A percentile compares a stretch with the other conserved stretches of the same genome.
Conservation (phyloP, 768 basidiomycete genomes). For the Plicaturopsis crispa region DNA sequence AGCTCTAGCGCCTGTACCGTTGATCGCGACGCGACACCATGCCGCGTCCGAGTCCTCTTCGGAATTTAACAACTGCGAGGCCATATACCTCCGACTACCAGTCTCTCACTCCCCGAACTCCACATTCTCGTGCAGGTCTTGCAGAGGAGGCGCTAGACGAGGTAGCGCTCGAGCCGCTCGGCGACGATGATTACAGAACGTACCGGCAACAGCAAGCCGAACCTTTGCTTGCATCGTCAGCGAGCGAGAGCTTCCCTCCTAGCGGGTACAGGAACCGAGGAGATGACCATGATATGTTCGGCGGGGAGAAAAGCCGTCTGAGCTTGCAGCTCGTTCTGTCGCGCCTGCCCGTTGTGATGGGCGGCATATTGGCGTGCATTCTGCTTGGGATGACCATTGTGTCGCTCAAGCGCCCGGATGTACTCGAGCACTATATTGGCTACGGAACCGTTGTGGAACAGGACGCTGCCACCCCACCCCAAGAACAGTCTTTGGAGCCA, state of each 20-base stretch:
- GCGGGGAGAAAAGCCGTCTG: constrained; percentile 4
- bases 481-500: constrained; percentile 7
- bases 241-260: constrained; percentile 23
- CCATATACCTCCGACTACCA: constrained; percentile 23
- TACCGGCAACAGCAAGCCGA: constrained; percentile 28
- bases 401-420: constrained; percentile 42
- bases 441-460: constrained; percentile 10
- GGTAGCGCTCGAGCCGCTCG: constrained; percentile 15
- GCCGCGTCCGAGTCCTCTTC: constrained; percentile 13
- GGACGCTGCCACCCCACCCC: constrained; percentile 3
- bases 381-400: constrained; percentile 39
- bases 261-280: constrained; percentile 32
- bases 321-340: constrained; percentile 14
- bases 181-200: constrained; percentile 31
- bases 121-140: constrained; percentile 52
- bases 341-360: constrained; percentile 36
- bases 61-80: constrained; percentile 7
- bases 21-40: too few relatives aligned
- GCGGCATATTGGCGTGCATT: constrained; percentile 32
- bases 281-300: constrained; percentile 25
- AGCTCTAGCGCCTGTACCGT: too few relatives aligned
- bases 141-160: constrained; percentile 45
- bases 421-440: constrained; percentile 37
- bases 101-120: constrained; percentile 48
- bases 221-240: constrained; percentile 39